These are phyloP conservation scores for Syncephalastrum contaminatum DNA, from an alignment of 371 early-diverging fungal species.

Conservation along the genomic window DNA sequence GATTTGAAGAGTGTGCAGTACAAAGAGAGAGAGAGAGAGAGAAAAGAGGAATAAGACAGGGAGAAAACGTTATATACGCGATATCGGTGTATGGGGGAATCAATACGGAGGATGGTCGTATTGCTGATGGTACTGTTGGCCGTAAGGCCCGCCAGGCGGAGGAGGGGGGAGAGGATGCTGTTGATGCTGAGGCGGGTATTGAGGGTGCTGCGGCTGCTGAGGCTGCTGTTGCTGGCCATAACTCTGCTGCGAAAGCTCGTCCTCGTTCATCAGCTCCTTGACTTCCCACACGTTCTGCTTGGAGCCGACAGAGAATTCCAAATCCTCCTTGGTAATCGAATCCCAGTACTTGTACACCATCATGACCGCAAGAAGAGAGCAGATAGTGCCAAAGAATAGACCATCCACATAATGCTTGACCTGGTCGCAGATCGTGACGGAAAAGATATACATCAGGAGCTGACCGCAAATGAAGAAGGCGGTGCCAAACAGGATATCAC, in stretches of 20 bases:
- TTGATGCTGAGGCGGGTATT: conserved; percentile 16
- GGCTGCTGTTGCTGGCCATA: conserved; percentile 12
- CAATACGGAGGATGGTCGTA: conserved; percentile 12
- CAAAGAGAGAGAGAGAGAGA: conserved; percentile 4
- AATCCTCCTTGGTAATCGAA: conserved; percentile 92
- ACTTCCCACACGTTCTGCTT: conserved; percentile 89
- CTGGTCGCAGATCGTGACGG: conserved; percentile 70
- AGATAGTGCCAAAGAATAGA: conserved; percentile 87
- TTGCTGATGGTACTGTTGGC: conserved; percentile 24
- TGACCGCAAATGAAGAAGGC: conserved; percentile 82
- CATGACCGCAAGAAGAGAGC: conserved; percentile 90
- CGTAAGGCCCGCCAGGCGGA: conserved; percentile 14
- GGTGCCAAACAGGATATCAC: conserved; percentile 82
- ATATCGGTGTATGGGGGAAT: conserved; percentile 4
- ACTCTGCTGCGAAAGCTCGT: conserved; percentile 25
- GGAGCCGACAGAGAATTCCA: conserved; percentile 90
- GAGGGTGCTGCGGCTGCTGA: conserved; percentile 20
- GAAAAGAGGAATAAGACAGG: conserved; percentile 1
- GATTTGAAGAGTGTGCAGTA: not conserved
- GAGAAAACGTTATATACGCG: conserved; percentile 7
- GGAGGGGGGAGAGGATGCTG: conserved; percentile 14
- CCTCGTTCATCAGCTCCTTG: conserved; percentile 66
- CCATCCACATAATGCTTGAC: conserved; percentile 94
- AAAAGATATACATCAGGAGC: conserved; percentile 72
- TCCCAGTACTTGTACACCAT: conserved; percentile 99